Conservation (phyloP, 2,329 filamentous ascomycete genomes). For the Colletotrichum viniferum region DNA sequence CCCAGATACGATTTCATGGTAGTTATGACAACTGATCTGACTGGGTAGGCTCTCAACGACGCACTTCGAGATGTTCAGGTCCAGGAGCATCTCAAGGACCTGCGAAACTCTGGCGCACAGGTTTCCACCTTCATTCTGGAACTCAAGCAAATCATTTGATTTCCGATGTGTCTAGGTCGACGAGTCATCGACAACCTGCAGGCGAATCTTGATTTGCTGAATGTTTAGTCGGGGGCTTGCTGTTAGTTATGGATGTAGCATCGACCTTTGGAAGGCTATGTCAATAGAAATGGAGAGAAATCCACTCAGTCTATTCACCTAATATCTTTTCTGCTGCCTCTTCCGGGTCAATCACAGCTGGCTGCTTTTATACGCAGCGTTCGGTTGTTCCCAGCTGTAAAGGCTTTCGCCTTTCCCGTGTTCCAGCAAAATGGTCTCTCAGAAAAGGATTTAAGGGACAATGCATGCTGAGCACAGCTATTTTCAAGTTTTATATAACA, state of each 20-base stretch:
- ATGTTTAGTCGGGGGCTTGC: not conserved
- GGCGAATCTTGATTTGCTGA: not conserved
- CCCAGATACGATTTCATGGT: not conserved
- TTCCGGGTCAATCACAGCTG: not conserved
- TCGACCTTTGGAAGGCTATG: not conserved
- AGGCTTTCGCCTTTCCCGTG: no score
- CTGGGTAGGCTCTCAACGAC: not conserved
- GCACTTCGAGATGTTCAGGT: not conserved
- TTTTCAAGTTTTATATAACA: not conserved
- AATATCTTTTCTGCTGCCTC: not conserved
- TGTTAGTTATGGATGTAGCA: not conserved
- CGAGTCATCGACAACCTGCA: not conserved
- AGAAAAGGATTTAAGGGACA: no score
- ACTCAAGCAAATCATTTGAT: not conserved
- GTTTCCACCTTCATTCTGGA: not conserved
- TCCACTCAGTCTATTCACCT: not conserved
- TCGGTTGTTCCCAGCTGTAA: no score
- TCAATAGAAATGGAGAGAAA: not conserved
- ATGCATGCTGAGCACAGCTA: no score
- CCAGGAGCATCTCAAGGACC: not conserved
- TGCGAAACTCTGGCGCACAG: not conserved
- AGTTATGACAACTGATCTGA: not conserved
- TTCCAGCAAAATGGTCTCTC: no score
- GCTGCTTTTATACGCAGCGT: not conserved
- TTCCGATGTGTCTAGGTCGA: not conserved